Conservation (phyloP, 1,284 basidiomycete species). For the Ceratobasidium theobromae region DNA sequence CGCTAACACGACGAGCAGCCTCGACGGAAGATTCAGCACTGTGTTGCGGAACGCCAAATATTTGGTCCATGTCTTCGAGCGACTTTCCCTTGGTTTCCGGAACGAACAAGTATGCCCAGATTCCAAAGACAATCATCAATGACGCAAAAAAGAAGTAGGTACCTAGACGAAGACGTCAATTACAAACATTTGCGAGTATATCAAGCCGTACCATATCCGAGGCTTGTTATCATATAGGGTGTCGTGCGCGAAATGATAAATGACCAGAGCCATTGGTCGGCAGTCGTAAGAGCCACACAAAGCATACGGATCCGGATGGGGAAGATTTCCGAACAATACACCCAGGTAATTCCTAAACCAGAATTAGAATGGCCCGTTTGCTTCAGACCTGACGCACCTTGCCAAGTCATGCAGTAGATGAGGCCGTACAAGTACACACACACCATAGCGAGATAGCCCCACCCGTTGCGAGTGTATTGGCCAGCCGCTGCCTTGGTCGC, state of each 20-base stretch:
- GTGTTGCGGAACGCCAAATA: slow-evolving; percentile 19
- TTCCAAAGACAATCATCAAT: slow-evolving; percentile 26
- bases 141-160: slow-evolving; percentile 30
- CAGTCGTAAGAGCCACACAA: slow-evolving; percentile 44
- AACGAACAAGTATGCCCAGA: slow-evolving; percentile 27
- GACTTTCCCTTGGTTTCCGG: slow-evolving; percentile 29
- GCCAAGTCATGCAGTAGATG: slow-evolving; percentile 31
- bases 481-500: slow-evolving; percentile 27
- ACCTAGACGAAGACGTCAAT: neutral
- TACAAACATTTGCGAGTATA: neutral
- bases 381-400: slow-evolving; percentile 1
- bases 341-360: slow-evolving; percentile 36
- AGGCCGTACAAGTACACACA: slow-evolving; percentile 28
- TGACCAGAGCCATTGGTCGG: slow-evolving; percentile 45
- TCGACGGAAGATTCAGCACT: slow-evolving; percentile 10
- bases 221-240: slow-evolving; percentile 42
- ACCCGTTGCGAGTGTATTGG: slow-evolving; percentile 22
- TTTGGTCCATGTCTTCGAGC: slow-evolving; percentile 23
- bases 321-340: slow-evolving; percentile 45
- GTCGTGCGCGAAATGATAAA: slow-evolving; percentile 44
- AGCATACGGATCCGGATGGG: slow-evolving; percentile 45
- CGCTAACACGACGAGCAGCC: neutral
- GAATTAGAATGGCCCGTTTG: neutral
- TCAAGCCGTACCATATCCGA: slow-evolving; percentile 31
- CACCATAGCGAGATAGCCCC: slow-evolving; percentile 28